Evolutionary conservation across 208 protist genomes (phyloP), one percentile per base, ranked within the genome.

Genomic region (Leishmania guyanensis): DNA sequence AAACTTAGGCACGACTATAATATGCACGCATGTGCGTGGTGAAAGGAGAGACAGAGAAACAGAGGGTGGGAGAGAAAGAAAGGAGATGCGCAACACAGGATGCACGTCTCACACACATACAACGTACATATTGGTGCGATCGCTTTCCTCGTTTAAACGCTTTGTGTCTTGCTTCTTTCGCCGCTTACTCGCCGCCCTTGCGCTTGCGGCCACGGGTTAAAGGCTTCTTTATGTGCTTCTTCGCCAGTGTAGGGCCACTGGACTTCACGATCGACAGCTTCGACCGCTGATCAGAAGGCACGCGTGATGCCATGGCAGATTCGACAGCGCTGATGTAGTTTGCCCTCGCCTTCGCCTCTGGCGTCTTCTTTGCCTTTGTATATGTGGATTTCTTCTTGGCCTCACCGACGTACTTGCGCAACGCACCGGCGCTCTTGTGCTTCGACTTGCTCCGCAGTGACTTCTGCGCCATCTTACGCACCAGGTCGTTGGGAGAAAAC

Each of bases 221-320:
- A 16, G 95, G 95, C 85, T 98, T 98, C 87, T 94, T 96, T 88
- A 89, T 92, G 82, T 94, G 29, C 86, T 96, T 95, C 66, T 89
- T 88, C 73, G 91, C 92, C 72, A 87, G 86, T 43, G 68, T 26
- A 8, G 86, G 83, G 3, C 86, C 89, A 39, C 86, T 78, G 43
- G 92, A 51, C 74, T 93, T 94, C 50, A 98, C 88, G 73, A 98
- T 83, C 29, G 36, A 93, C 56, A 98, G 87, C 84, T 96, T 96
- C n/a, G 88, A 93, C 56, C 95, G 88, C 83, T 97, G 95, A 72
- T 98, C 95, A 0, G 93, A 97, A 12, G 95, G 95, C 39, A 97
- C 92, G 50, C 95, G 92, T 3, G 95, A 95, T 5, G 95, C 91
- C 93, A 98, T 95, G 46, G 89, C 90, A 2, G 91, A n/a, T 83